Percentiles rank a stretch among this genome's conserved stretches.
phyloP scores from a whole-genome alignment of 2,329 filamentous ascomycete species.

The Penicillium decumbens region DNA sequence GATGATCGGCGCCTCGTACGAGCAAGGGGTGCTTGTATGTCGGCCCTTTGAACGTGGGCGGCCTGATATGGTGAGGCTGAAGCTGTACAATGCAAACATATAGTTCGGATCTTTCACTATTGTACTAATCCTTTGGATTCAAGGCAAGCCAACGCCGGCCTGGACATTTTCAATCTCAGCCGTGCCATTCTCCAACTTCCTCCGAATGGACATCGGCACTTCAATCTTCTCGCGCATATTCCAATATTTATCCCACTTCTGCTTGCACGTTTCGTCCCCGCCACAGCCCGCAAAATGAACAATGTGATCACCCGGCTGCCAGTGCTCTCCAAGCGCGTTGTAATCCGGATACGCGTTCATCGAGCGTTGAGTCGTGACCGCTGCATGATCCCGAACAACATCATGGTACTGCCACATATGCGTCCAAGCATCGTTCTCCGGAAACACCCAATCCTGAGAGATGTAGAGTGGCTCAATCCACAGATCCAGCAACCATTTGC shows the following conservation, averaged over 20 bases:
- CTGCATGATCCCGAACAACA: constrained; percentile 6
- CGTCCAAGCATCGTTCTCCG: constrained; percentile 8
- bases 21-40: not conserved
- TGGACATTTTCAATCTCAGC: constrained; percentile 8
- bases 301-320: constrained; percentile 6
- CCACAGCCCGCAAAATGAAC: constrained; percentile 12
- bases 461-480: constrained; percentile 13
- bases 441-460: constrained; percentile 10
- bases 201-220: constrained; percentile 1
- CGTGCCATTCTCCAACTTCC: constrained; percentile 2
- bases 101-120: not conserved
- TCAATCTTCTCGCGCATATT: constrained; percentile 5
- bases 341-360: constrained; percentile 11
- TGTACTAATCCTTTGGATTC: not conserved
- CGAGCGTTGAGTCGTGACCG: constrained; percentile 5
- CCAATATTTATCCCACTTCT: constrained; percentile 8
- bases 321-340: constrained; percentile 6
- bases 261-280: not conserved
- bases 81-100: not conserved
- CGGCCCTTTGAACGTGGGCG: not conserved
- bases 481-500: constrained; percentile 8
- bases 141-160: not conserved
- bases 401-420: constrained; percentile 12
- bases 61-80: too few species aligned
- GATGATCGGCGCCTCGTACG: not conserved